These are phyloP conservation scores for Penicillium samsonianum DNA, from an alignment of 495 filamentous ascomycete genomes.

Conservation along the genomic window DNA sequence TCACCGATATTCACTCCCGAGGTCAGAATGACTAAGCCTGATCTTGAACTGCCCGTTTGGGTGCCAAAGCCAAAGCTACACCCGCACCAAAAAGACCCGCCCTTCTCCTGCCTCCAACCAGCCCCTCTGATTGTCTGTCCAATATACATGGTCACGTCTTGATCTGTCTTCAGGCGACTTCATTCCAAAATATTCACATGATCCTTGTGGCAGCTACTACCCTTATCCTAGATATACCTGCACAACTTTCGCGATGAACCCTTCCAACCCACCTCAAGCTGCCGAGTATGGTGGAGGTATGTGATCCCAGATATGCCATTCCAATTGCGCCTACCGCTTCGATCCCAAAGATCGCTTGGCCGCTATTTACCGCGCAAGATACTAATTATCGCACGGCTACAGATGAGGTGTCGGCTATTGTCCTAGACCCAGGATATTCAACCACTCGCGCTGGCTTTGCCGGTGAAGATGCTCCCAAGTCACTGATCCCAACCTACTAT, in stretches of 20 bases:
- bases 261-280: constrained; percentile 58
- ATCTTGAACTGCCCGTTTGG: constrained; percentile 7
- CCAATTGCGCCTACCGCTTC: neutral
- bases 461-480: constrained; percentile 96
- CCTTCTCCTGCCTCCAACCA: constrained; percentile 17
- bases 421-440: constrained; percentile 91
- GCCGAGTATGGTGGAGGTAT: constrained; percentile 83
- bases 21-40: neutral
- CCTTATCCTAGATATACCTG: constrained; percentile 8
- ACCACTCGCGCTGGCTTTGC: constrained; percentile 93
- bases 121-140: constrained; percentile 16
- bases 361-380: neutral
- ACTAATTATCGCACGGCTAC: constrained; percentile 21
- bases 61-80: constrained; percentile 24
- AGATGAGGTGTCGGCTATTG: constrained; percentile 97
- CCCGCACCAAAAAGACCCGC: constrained; percentile 31
- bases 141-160: constrained; percentile 17
- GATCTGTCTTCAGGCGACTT: constrained; percentile 1
- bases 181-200: neutral
- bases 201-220: constrained; percentile 5
- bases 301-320: constrained; percentile 33
- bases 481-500: constrained; percentile 85
- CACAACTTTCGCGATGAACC: constrained; percentile 39
- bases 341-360: neutral
- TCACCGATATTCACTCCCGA: neutral